Conservation (phyloP, 2,329 filamentous ascomycete genomes). For the Penicillium sp. region DNA sequence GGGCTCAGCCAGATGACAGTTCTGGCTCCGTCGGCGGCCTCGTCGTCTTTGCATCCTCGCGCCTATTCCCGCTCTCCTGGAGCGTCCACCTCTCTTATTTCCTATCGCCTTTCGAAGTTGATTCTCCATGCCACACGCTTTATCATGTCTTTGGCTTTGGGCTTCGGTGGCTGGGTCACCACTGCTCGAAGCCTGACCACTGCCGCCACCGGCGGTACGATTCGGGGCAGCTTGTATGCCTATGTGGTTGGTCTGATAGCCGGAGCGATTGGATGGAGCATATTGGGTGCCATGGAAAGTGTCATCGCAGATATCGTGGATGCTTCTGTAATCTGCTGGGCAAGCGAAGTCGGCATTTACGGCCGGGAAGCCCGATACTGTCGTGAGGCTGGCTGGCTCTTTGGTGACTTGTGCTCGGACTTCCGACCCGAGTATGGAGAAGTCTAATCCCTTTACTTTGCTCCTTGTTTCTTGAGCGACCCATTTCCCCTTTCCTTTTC, state of each 20-base stretch:
- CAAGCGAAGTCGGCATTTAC: slow-evolving; percentile 74
- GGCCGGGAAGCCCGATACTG: slow-evolving; percentile 70
- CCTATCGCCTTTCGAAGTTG: slow-evolving; percentile 87
- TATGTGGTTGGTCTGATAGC: slow-evolving; percentile 92
- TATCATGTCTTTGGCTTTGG: slow-evolving; percentile 84
- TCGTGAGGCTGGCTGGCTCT: slow-evolving; percentile 84
- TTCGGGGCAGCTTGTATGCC: slow-evolving; percentile 83
- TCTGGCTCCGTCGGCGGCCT: slow-evolving; percentile 65
- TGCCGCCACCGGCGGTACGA: slow-evolving; percentile 43
- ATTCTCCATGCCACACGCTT: slow-evolving; percentile 86
- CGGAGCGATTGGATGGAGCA: slow-evolving; percentile 90
- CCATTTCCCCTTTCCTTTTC: neutral
- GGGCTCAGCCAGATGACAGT: slow-evolving; percentile 80
- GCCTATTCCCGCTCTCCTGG: slow-evolving; percentile 43
- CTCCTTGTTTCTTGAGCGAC: slow-evolving; percentile 1
- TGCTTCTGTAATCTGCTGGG: slow-evolving; percentile 89
- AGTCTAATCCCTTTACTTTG: slow-evolving; percentile 9
- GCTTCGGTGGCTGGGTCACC: slow-evolving; percentile 95
- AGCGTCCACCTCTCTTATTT: slow-evolving; percentile 60
- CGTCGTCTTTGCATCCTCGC: slow-evolving; percentile 59
- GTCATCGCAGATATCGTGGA: slow-evolving; percentile 84
- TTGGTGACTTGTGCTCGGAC: slow-evolving; percentile 58
- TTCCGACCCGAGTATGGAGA: slow-evolving; percentile 17
- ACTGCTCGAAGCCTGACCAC: slow-evolving; percentile 77
- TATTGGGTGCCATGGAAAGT: slow-evolving; percentile 86